phyloP scores from a whole-genome alignment of 106 monocot species.

The Dioscorea zingiberensis region DNA sequence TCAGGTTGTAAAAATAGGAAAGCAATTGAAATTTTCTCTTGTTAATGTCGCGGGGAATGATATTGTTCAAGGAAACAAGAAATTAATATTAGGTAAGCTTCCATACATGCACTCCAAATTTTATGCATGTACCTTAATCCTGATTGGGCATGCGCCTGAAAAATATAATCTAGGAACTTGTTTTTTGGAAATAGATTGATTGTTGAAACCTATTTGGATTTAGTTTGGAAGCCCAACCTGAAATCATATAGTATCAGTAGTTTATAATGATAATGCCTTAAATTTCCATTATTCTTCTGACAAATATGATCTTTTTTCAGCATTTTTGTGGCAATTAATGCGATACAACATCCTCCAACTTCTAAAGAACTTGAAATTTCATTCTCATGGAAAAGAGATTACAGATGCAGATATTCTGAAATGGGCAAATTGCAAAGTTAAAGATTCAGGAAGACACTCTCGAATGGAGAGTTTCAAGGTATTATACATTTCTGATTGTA shows the following conservation, averaged over 20 bases:
- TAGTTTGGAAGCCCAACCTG: too few species aligned
- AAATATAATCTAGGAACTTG: too few species aligned
- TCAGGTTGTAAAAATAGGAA: slow-evolving; percentile 85
- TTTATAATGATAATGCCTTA: not conserved
- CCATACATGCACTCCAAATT: too few species aligned
- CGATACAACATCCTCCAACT: slow-evolving; percentile 91
- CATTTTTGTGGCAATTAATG: slow-evolving; percentile 96
- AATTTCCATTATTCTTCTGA: not conserved
- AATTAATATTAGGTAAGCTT: slow-evolving; percentile 70
- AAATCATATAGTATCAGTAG: not conserved
- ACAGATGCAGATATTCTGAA: slow-evolving; percentile 87
- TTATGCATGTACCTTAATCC: too few species aligned
- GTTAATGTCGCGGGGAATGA: slow-evolving; percentile 96
- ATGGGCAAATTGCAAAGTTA: slow-evolving; percentile 93
- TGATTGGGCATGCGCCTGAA: too few species aligned
- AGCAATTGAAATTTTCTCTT: slow-evolving; percentile 76
- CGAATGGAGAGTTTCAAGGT: slow-evolving; percentile 94
- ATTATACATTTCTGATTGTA: slow-evolving; percentile 1
- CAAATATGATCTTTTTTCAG: slow-evolving; percentile 24
- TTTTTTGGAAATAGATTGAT: too few species aligned
- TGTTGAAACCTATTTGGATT: too few species aligned
- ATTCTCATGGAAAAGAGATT: slow-evolving; percentile 86
- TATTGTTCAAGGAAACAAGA: slow-evolving; percentile 98
- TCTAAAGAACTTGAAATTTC: slow-evolving; percentile 80
- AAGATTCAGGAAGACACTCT: slow-evolving; percentile 50